Base-by-base conservation (phyloP, 495 filamentous ascomycete species). In the Entonaema liquescens region DNA sequence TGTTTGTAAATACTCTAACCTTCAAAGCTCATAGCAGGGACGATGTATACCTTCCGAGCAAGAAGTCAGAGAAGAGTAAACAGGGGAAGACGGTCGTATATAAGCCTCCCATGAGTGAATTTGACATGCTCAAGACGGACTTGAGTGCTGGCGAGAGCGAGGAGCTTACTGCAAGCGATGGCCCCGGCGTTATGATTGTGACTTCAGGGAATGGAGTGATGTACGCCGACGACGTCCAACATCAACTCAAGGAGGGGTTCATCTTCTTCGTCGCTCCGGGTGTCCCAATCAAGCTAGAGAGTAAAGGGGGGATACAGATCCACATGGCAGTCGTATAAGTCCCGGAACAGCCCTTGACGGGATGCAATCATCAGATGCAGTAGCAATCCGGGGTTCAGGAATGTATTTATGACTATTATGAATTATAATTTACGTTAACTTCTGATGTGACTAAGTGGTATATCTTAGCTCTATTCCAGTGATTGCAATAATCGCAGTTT, bases 201-300 rank as follows among this genome's bases (percentile, higher is more conserved):
- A 90, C 87, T 0, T 84, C 84, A 42, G 92, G 91, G 0, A 71
- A 77, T 15, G 92, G 89, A 5, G 79, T 52, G 50, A 83, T 94
- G 86, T 80, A 76, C 49, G 85, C 84, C 3, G 83, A 85, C 31
- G 86, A 83, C 11, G 80, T 83, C 76, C 77, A 76, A 17, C 75
- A 88, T 44, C 80, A 88, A 28, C 63, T 92, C 31, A 83, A 83
- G 12, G 86, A 90, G 76, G 92, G 92, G 0, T 86, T 78, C 69
- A 87, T 93, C 8, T 93, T 83, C 69, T 93, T 92, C 77, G 81
- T 93, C 5, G 91, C 89, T 9, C 84, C 86, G 19, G 89, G 88
- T 1, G 79, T 87, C 57, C 77, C 83, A 64, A 57, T 89, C 36
- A 77, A 83, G 33, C 85, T 86, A 65, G 74, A 77, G 50, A 82